Base-by-base conservation (phyloP, 306 rosid genomes). In the Cicer yamashitae region DNA sequence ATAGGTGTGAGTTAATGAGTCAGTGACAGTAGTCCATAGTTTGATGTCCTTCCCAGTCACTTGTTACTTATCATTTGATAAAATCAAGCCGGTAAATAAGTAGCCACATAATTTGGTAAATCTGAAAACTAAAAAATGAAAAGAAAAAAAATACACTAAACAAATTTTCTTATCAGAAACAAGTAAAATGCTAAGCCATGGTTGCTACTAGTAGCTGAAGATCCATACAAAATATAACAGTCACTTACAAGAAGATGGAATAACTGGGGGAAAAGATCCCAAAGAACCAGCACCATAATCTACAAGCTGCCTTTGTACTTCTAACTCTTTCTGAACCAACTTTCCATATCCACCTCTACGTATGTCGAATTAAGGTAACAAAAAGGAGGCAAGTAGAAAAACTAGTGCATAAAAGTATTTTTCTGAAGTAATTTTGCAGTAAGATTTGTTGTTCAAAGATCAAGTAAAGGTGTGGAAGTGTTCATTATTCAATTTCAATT, bases 261-360 rank as follows among this genome's bases (percentile, higher is more conserved):
- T 76, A 77, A 81, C 92, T 8, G 93, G 91, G 2, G 90, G 96
- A 77, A 90, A 87, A 66, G 97, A 66, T 73, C 87, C 96, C 92
- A 94, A 87, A 45, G 98, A 94, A 75, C 97, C 98, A 77, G 93
- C 67, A 63, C 98, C 97, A 81, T 94, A 94, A 85, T 94, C 98
- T 52, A 91, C 98, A 81, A 94, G 97, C 80, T 89, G 91, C 86
- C 98, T 94, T 73, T 91, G 98, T 70, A 88, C 97, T 90, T 94
- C 98, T 67, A 91, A 88, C 88, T 94, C 97, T 82, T 63, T 82
- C 81, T 94, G 97, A 71, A 94, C 97, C 69, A 94, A 81, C 75
- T 94, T 94, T 41, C 98, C 98, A 74, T 90, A 94, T 37, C 98
- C 98, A 70, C 98, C 98, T 86, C 98, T 91, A 76, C 97, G 96